Evolutionary conservation across 805 yeast genomes (phyloP).

Genomic region (Saccharomyces eubayanus): DNA sequence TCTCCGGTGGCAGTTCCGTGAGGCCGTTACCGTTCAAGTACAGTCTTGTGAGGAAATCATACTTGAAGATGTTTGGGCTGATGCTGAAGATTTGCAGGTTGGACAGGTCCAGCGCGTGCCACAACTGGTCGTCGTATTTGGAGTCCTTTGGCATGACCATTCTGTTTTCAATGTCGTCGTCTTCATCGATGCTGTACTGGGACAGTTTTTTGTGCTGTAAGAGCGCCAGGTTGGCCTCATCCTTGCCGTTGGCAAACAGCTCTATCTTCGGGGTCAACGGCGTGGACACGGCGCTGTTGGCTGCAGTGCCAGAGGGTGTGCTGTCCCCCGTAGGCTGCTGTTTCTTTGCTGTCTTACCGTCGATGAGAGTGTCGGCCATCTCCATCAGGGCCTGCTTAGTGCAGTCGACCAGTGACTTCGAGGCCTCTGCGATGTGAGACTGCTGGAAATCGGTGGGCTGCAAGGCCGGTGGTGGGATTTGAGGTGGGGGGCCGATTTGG

Average conservation of each 20-base stretch:
- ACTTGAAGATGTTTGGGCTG: conserved; percentile 68
- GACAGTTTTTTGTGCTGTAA: conserved; percentile 36
- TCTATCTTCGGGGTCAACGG: conserved; percentile 30
- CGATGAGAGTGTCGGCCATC: conserved; percentile 17
- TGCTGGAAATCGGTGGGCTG: conserved; percentile 2
- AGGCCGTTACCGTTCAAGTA: conserved; percentile 83
- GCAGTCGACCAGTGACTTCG: conserved; percentile 28
- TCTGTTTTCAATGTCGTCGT: conserved; percentile 40
- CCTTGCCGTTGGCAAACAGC: conserved; percentile 5
- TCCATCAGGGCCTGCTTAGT: conserved; percentile 28
- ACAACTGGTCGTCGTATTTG: conserved; percentile 59
- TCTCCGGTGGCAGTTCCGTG: conserved; percentile 54
- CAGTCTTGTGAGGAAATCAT: conserved; percentile 75
- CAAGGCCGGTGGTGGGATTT: conserved; percentile 1
- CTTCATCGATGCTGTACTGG: conserved; percentile 35
- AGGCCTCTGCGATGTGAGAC: conserved; percentile 22
- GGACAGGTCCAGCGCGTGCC: conserved; percentile 90
- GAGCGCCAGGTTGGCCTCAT: conserved; percentile 19
- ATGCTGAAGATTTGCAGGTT: conserved; percentile 75
- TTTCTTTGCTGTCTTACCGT: conserved; percentile 5
- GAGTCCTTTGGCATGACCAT: conserved; percentile 16
- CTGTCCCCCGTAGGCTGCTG: conserved; percentile 3
- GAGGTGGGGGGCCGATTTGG: neutral
- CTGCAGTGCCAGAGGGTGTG: conserved; percentile 13
- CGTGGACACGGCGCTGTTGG: conserved; percentile 25